Base-by-base conservation (phyloP, 2,329 filamentous ascomycete species). In the Verticillium dahliae region DNA sequence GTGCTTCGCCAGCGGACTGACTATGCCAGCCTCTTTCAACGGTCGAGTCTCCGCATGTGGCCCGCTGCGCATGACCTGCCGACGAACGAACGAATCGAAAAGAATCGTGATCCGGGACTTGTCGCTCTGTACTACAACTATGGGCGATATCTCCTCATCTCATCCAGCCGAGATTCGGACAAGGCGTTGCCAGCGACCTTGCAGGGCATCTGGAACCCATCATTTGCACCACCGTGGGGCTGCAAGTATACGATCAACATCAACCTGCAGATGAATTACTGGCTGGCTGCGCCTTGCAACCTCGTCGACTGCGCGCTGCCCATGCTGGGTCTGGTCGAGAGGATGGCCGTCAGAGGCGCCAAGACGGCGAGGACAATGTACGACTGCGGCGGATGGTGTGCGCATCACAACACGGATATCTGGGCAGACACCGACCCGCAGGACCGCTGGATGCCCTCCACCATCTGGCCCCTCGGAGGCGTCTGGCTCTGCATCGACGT, bases 161-260 rank as follows among this genome's bases (percentile, higher is more conserved):
- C 65, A 3, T 62, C 60, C 34, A 67, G 65, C 18, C 63, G 65
- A 1, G 56, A 57, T 39, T 61, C 45, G 6, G 11, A 35, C 3
- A 62, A 60, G 58, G 58, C 63, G 1, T 66, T 80, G 6, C 77
- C 78, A 0, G 74, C 77, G 4, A 80, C 76, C 41, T 70, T 79
- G 1, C 78, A 80, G 62, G 78, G 77, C 1, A 74, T 79, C 45
- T 80, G 76, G 77, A 79, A 78, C 61, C 65, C 73, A 1, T 68
- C 72, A 9, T 75, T 75, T 61, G 66, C 68, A 7, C 76, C 76
- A 1, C 67, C 73, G 6, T 80, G 77, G 77, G 74, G 74, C 2
- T 72, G 71, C 39, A 78, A 78, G 64, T 80, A 74, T 63, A 79
- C 77, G 5, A 72, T 78, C 63, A 79, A 80, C 65, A 77, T 78